Evolutionary conservation across 352 stramenopile species (phyloP).

Genomic region (Phytophthora pinifolia): DNA sequence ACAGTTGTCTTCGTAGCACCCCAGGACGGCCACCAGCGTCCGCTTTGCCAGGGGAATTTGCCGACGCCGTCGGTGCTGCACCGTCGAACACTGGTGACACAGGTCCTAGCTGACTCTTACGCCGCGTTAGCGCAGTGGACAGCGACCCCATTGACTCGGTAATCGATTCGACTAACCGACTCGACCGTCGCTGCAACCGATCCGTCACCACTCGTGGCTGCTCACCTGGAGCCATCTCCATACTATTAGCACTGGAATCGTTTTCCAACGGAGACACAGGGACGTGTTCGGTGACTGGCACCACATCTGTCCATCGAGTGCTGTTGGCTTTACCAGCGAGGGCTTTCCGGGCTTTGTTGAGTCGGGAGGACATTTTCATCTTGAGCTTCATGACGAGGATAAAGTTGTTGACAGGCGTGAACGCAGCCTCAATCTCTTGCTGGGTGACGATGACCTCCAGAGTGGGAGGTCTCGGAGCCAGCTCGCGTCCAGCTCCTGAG

Average conservation of each 20-base stretch:
- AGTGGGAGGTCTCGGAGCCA: background rate
- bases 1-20: background rate
- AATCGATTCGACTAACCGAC: slow-evolving; percentile 15
- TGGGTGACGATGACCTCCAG: slow-evolving; percentile 45
- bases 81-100: slow-evolving; percentile 6
- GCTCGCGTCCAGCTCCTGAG: background rate
- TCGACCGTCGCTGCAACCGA: slow-evolving; percentile 17
- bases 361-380: slow-evolving; percentile 62
- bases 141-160: slow-evolving; percentile 18
- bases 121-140: slow-evolving; percentile 8
- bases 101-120: slow-evolving; percentile 19
- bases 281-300: slow-evolving; percentile 15
- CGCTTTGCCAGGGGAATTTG: slow-evolving; percentile 1
- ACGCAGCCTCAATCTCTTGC: slow-evolving; percentile 72
- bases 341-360: slow-evolving; percentile 40
- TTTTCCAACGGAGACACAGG: slow-evolving; percentile 6
- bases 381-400: slow-evolving; percentile 80
- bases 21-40: background rate
- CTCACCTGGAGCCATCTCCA: slow-evolving; percentile 23
- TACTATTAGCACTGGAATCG: background rate
- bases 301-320: background rate
- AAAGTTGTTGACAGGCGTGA: slow-evolving; percentile 83
- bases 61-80: background rate
- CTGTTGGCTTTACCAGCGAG: slow-evolving; percentile 17
- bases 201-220: background rate